Conservation (phyloP, 495 filamentous ascomycete genomes). For the Penicillium macrosclerotiorum region DNA sequence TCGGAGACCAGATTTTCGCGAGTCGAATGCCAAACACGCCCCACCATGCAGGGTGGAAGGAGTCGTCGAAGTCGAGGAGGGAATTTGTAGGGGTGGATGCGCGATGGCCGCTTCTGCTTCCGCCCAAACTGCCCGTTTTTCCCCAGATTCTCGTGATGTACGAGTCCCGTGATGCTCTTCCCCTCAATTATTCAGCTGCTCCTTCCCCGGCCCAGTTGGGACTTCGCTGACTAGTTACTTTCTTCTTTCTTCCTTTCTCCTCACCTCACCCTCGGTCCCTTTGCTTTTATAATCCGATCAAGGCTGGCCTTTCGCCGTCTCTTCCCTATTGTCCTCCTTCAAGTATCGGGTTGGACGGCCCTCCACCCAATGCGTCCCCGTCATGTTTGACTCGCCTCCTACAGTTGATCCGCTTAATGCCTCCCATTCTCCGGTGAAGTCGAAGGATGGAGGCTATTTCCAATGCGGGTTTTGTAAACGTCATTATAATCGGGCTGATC, state of each 20-base stretch:
- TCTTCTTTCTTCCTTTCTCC: background rate
- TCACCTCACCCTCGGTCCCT: background rate
- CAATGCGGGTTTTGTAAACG: constrained; percentile 55
- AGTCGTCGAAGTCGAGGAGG: too few species aligned
- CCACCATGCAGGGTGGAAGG: too few species aligned
- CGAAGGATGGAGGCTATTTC: constrained; percentile 35
- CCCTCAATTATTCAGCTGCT: too few species aligned
- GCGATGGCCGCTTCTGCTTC: too few species aligned
- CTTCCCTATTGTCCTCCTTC: background rate
- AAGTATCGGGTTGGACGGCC: too few species aligned
- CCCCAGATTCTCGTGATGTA: too few species aligned
- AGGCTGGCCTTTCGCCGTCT: background rate
- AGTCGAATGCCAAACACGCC: too few species aligned
- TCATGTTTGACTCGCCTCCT: constrained; percentile 20
- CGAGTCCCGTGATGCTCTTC: too few species aligned
- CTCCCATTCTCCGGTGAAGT: constrained; percentile 14
- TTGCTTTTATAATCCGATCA: too few species aligned
- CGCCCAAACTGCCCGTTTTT: too few species aligned
- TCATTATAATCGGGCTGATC: constrained; percentile 54
- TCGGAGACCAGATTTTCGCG: too few species aligned
- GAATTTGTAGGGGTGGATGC: too few species aligned
- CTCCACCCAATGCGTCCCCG: background rate
- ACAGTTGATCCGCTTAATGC: constrained; percentile 5
- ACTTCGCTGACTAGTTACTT: background rate
- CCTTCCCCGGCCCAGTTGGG: background rate